Base-by-base conservation (phyloP, 108 stramenopile genomes). In the Cyclotella cryptica region DNA sequence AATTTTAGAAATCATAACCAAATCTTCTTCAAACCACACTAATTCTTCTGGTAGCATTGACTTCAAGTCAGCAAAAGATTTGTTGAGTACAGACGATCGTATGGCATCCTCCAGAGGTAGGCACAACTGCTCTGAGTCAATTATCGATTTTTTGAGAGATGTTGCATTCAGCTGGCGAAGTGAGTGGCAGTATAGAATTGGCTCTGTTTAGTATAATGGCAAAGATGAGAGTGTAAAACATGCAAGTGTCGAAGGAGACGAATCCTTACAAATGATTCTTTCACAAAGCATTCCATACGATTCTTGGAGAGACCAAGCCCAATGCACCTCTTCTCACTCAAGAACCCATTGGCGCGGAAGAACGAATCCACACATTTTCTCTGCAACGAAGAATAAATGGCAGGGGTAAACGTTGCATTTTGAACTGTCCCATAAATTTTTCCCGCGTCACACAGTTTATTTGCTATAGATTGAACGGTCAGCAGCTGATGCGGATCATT, bases 251-350 rank as follows among this genome's bases (percentile, higher is more conserved):
- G 35, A 24, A 47, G 67, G 10, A 27, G 1, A 19, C 0, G 11
- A 0, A 27, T n/a, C 69, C 76, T 77, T 45, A 77, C 76, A 68
- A 80, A 80, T 46, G 72, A 49, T 59, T 74, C 72, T 58, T 24
- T 73, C 19, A 80, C 79, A 52, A 80, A 74, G 13, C 14, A 17
- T 40, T 78, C 78, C 47, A 78, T 71, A 21, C 63, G 69, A 49
- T 41, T 71, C 24, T 69, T 24, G 6, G 70, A 64, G 0, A 78
- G 17, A 17, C 78, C 78, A 7, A 63, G 42, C 18, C 55, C 60
- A 65, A 71, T 27, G 15, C 69, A 71, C 42, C 71, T 71, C 70
- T 65, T 78, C 35, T 71, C 70, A 1, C 69, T 78, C 26, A 78
- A 44, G 47, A 71, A 78, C 12, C 70, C 69, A 64, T 78, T 64